phyloP scores from a whole-genome alignment of 495 filamentous ascomycete species.

The Aspergillus sclerotioniger region DNA sequence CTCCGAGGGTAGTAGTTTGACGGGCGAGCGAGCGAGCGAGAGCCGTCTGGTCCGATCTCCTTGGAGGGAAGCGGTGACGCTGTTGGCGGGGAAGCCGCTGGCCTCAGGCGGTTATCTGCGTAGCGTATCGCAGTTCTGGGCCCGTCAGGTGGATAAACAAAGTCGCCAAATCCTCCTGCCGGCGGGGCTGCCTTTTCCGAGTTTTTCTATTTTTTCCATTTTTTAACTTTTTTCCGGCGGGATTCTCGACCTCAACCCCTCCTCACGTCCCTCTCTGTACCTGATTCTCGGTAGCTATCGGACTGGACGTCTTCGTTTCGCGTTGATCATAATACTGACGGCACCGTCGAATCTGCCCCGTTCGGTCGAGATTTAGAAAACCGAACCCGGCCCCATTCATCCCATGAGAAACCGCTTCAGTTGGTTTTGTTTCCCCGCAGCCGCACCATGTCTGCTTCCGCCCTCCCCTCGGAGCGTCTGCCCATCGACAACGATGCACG shows the following conservation, averaged over 20 bases:
- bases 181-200: constrained; percentile 39
- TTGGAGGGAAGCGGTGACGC: constrained; percentile 22
- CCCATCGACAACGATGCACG: constrained; percentile 30
- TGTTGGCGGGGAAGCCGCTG: constrained; percentile 25
- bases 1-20: constrained; percentile 2
- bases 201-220: constrained; percentile 15
- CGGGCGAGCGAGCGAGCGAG: constrained; percentile 4
- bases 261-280: neutral
- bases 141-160: constrained; percentile 35
- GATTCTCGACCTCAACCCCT: neutral
- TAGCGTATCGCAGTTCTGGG: constrained; percentile 19
- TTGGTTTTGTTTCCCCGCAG: constrained; percentile 11
- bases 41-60: constrained; percentile 2
- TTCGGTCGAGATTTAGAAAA: neutral
- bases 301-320: neutral
- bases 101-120: constrained; percentile 17
- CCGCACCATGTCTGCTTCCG: constrained; percentile 31
- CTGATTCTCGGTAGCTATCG: neutral
- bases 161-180: constrained; percentile 17
- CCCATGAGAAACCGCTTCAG: neutral
- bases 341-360: neutral
- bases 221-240: neutral
- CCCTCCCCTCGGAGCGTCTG: constrained; percentile 20
- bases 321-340: neutral
- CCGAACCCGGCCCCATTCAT: neutral